Conservation (phyloP, 495 filamentous ascomycete species). For the Xylaria cubensis region DNA sequence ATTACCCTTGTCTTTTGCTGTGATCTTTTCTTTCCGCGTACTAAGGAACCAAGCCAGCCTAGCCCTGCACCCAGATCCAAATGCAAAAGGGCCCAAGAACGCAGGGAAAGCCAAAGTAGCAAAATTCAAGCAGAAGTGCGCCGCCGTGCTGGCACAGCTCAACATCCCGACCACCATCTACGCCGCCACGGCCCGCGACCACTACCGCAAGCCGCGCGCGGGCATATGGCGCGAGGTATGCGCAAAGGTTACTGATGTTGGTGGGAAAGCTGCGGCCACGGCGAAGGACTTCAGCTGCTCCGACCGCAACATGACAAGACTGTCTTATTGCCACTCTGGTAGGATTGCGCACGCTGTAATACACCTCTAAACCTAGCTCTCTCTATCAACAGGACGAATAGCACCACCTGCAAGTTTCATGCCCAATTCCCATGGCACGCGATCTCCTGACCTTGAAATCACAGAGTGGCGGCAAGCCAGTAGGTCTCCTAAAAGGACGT, state of each 20-base stretch:
- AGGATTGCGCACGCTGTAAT: neutral
- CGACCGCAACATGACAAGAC: constrained; percentile 83
- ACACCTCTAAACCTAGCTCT: neutral
- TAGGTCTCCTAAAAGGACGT: too few species aligned
- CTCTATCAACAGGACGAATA: constrained; percentile 15
- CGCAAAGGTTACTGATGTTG: constrained; percentile 37
- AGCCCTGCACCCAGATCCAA: constrained; percentile 68
- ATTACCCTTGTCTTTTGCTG: too few species aligned
- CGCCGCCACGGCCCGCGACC: constrained; percentile 81
- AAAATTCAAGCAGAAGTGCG: constrained; percentile 80
- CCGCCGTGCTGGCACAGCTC: constrained; percentile 70
- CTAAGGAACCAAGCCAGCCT: constrained; percentile 90
- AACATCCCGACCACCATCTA: constrained; percentile 82
- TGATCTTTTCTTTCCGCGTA: too few species aligned
- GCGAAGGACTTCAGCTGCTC: constrained; percentile 72
- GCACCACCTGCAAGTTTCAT: constrained; percentile 32
- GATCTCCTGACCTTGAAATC: neutral
- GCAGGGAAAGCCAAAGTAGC: constrained; percentile 65
- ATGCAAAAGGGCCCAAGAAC: constrained; percentile 68
- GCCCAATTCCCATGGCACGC: constrained; percentile 16
- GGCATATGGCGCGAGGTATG: constrained; percentile 91
- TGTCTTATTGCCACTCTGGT: neutral
- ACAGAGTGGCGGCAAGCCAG: constrained; percentile 48
- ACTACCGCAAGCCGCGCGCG: constrained; percentile 81
- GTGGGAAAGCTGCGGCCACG: constrained; percentile 30